Evolutionary conservation across 208 protist genomes (phyloP).

Genomic region (Acanthamoeba rhysodes): DNA sequence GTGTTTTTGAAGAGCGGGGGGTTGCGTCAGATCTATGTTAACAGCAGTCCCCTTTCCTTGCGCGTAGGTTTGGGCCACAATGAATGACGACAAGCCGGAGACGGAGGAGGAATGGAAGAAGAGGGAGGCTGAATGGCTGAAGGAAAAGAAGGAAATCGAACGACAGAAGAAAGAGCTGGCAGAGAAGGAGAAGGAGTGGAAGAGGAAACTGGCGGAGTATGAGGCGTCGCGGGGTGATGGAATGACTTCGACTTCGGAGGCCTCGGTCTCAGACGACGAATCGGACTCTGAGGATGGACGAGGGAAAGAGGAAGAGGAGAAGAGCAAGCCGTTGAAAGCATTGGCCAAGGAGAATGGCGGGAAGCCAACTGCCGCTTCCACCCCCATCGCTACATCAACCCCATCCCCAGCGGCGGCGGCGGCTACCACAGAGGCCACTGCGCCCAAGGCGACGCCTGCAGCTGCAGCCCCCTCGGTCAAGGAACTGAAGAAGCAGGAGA

Average conservation of each 20-base stretch:
- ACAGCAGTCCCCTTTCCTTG: neutral
- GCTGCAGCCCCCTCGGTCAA: neutral
- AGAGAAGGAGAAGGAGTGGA: conserved; percentile 62
- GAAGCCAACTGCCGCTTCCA: neutral
- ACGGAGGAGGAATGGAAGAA: conserved; percentile 58
- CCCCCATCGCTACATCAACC: neutral
- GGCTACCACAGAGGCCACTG: neutral
- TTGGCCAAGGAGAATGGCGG: conserved; percentile 52
- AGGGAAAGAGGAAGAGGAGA: conserved; percentile 23
- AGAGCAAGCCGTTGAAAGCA: conserved; percentile 52
- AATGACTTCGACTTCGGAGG: conserved; percentile 14
- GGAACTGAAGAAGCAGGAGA: conserved; percentile 61
- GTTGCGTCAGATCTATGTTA: too few species aligned
- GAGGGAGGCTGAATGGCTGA: conserved; percentile 51
- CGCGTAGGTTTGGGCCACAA: neutral
- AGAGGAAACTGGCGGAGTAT: conserved; percentile 57
- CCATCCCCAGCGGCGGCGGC: neutral
- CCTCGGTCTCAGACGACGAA: conserved; percentile 2
- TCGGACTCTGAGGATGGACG: neutral
- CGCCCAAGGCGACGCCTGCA: neutral
- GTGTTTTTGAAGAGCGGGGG: too few species aligned
- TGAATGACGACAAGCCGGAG: conserved; percentile 1
- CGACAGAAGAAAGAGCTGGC: conserved; percentile 62
- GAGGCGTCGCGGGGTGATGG: conserved; percentile 32
- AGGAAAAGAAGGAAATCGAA: conserved; percentile 54